These are phyloP conservation scores for Auricularia sp. DNA, from an alignment of 768 basidiomycete species.

Conservation along the genomic window DNA sequence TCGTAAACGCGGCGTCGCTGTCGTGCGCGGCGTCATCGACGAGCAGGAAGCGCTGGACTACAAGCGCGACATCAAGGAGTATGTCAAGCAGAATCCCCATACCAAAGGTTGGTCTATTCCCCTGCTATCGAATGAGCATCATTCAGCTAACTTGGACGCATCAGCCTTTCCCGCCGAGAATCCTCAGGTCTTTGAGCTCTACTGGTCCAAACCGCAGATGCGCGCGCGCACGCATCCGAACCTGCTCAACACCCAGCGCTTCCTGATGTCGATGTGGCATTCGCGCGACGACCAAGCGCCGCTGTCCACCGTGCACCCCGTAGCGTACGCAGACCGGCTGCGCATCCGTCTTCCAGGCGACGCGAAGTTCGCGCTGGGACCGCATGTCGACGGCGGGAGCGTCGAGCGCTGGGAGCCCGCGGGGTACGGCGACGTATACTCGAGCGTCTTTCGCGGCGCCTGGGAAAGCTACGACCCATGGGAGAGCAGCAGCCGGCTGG, in stretches of 20 bases:
- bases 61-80: slow-evolving; percentile 32
- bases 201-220: slow-evolving; percentile 56
- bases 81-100: slow-evolving; percentile 16
- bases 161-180: slow-evolving; percentile 53
- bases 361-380: slow-evolving; percentile 52
- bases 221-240: slow-evolving; percentile 58
- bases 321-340: slow-evolving; percentile 72
- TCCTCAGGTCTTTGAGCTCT: slow-evolving; percentile 66
- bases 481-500: background rate
- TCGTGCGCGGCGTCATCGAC: slow-evolving; percentile 49
- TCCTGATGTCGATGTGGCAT: slow-evolving; percentile 53
- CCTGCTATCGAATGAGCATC: background rate
- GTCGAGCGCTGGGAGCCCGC: background rate
- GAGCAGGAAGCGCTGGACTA: slow-evolving; percentile 21
- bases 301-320: slow-evolving; percentile 43
- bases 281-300: slow-evolving; percentile 32
- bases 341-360: slow-evolving; percentile 68
- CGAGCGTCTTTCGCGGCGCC: background rate
- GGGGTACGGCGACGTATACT: background rate
- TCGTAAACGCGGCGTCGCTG: slow-evolving; percentile 42
- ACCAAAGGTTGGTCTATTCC: slow-evolving; percentile 14
- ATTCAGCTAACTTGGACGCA: background rate
- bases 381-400: slow-evolving; percentile 26
- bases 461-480: background rate
- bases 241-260: slow-evolving; percentile 45